phyloP scores from a whole-genome alignment of 1,139 yeast species.

The Citeromyces hawaiiensis region DNA sequence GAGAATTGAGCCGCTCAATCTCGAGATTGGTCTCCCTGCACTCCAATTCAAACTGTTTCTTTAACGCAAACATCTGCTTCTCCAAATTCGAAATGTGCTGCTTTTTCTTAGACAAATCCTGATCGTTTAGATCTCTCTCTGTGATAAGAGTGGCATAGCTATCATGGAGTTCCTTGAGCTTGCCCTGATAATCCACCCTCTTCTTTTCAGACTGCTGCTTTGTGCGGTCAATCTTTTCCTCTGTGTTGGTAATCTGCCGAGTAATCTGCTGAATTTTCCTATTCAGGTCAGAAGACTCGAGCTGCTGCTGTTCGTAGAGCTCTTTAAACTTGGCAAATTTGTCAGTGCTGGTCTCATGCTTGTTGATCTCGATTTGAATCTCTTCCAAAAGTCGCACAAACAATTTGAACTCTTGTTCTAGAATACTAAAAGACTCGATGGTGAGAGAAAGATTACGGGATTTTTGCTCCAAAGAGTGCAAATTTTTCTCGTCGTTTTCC shows the following conservation, averaged over 20 bases:
- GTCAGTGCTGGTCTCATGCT: slow-evolving; percentile 28
- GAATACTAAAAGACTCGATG: slow-evolving; percentile 42
- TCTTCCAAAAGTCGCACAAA: slow-evolving; percentile 45
- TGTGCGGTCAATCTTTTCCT: slow-evolving; percentile 39
- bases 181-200: slow-evolving; percentile 27
- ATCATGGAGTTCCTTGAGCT: slow-evolving; percentile 29
- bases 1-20: slow-evolving; percentile 39
- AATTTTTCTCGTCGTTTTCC: slow-evolving; percentile 23
- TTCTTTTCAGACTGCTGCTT: slow-evolving; percentile 35
- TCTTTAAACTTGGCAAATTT: slow-evolving; percentile 31
- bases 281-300: slow-evolving; percentile 31
- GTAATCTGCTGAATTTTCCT: slow-evolving; percentile 35
- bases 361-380: slow-evolving; percentile 33
- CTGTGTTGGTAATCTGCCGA: slow-evolving; percentile 37
- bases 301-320: slow-evolving; percentile 27
- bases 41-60: slow-evolving; percentile 37
- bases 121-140: slow-evolving; percentile 37
- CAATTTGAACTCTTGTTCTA: slow-evolving; percentile 40
- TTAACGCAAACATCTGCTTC: slow-evolving; percentile 27
- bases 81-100: slow-evolving; percentile 32
- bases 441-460: slow-evolving; percentile 40
- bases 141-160: slow-evolving; percentile 34
- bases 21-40: slow-evolving; percentile 39
- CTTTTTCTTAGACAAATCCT: slow-evolving; percentile 33
- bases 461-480: slow-evolving; percentile 30